A percentile compares a stretch with the other conserved stretches of the same genome.
Conservation (phyloP, 2,329 filamentous ascomycete species). For the Penicillium hesseltinei region DNA sequence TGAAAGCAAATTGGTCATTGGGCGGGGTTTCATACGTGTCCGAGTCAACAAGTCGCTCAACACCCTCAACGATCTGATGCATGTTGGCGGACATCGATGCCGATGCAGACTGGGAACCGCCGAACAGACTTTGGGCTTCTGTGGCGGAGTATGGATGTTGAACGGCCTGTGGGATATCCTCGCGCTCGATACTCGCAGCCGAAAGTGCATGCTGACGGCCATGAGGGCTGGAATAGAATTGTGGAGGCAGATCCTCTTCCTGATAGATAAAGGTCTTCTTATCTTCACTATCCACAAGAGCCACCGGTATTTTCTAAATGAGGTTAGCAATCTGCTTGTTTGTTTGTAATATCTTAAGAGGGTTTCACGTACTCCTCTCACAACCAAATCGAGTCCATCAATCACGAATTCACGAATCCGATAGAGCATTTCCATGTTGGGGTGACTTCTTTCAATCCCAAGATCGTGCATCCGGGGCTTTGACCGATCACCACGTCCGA, state of each 20-base stretch:
- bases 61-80: constrained; percentile 41
- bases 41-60: constrained; percentile 41
- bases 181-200: constrained; percentile 42
- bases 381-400: constrained; percentile 59
- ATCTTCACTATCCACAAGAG: constrained; percentile 46
- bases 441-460: constrained; percentile 53
- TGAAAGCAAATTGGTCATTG: constrained; percentile 29
- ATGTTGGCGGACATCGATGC: constrained; percentile 44
- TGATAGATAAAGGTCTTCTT: constrained; percentile 52
- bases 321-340: constrained; percentile 23
- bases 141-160: constrained; percentile 25
- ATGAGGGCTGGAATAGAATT: constrained; percentile 49
- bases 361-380: constrained; percentile 40
- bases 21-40: constrained; percentile 40
- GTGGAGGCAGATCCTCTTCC: constrained; percentile 53
- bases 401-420: constrained; percentile 62
- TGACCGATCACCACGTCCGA: constrained; percentile 41
- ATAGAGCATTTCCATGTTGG: constrained; percentile 65
- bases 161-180: constrained; percentile 34
- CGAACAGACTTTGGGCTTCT: constrained; percentile 35
- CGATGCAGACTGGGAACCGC: constrained; percentile 50
- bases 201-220: constrained; percentile 42
- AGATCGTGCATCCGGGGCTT: constrained; percentile 56
- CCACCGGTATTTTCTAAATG: constrained; percentile 47
- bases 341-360: not conserved